Conservation (phyloP, 108 stramenopile genomes). For the Cylindrotheca closterium region DNA sequence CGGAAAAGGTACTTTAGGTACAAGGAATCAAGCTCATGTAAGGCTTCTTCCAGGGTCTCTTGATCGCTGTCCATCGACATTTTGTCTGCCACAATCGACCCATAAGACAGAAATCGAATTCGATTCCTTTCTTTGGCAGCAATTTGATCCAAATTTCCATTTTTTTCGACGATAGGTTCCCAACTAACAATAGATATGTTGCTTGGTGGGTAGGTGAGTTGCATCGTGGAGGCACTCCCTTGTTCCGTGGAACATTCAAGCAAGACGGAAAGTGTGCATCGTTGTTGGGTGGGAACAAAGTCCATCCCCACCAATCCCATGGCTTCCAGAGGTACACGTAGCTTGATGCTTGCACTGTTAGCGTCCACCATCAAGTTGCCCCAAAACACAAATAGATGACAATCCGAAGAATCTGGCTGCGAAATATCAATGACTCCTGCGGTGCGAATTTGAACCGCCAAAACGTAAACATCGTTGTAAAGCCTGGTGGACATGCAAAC, state of each 20-base stretch:
- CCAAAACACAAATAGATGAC: conserved; percentile 29
- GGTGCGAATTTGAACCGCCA: conserved; percentile 32
- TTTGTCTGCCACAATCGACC: conserved; percentile 7
- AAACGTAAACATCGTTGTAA: conserved; percentile 25
- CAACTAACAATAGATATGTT: conserved; percentile 20
- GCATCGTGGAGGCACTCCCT: background rate
- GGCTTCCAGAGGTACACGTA: conserved; percentile 28
- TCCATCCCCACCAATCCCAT: conserved; percentile 34
- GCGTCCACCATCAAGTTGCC: conserved; percentile 5
- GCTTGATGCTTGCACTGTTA: background rate
- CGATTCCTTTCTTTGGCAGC: conserved; percentile 22
- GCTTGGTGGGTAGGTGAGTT: conserved; percentile 32
- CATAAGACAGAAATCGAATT: conserved; percentile 19
- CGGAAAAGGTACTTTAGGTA: conserved; percentile 47
- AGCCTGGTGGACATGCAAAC: conserved; percentile 27
- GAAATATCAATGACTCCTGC: background rate
- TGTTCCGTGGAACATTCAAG: conserved; percentile 13
- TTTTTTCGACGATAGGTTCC: conserved; percentile 10
- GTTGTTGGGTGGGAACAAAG: conserved; percentile 23
- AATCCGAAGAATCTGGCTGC: conserved; percentile 13
- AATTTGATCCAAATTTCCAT: conserved; percentile 30
- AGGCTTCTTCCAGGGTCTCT: conserved; percentile 18
- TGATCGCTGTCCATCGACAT: conserved; percentile 15
- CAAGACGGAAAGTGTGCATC: conserved; percentile 28
- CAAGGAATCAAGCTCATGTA: conserved; percentile 36